A percentile compares a stretch with the other conserved stretches of the same genome.
phyloP scores from a whole-genome alignment of 75 land plant genomes.

The Pinus tabuliformis region DNA sequence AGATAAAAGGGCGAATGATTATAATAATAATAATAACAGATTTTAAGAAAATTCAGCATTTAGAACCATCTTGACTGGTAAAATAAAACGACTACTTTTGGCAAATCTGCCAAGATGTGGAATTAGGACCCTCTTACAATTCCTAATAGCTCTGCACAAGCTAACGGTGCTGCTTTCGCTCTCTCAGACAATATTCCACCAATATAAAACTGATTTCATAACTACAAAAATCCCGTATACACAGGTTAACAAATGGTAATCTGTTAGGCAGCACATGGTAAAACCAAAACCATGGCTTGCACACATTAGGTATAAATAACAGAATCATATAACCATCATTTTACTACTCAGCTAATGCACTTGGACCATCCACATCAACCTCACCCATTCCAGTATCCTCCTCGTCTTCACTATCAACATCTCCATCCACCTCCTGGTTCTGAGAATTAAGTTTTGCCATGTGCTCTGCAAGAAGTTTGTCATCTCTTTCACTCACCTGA shows the following conservation, averaged over 20 bases:
- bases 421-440: slow-evolving; percentile 86
- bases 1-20: no score
- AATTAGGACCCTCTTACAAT: background rate
- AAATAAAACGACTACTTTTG: background rate
- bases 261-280: background rate
- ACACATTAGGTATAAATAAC: background rate
- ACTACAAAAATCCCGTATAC: background rate
- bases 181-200: background rate
- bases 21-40: no score
- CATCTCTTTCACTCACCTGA: slow-evolving; percentile 97
- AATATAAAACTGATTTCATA: background rate
- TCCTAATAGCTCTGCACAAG: background rate
- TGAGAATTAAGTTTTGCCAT: slow-evolving; percentile 58
- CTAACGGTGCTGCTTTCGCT: background rate
- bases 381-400: slow-evolving; percentile 98
- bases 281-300: background rate
- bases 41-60: background rate
- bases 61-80: background rate
- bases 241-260: background rate
- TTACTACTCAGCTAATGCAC: slow-evolving; percentile 27
- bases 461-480: slow-evolving; percentile 79
- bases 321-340: background rate
- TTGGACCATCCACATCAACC: slow-evolving; percentile 63
- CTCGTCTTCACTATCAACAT: slow-evolving; percentile 85
- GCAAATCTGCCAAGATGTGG: background rate